Conservation (phyloP, 1,284 basidiomycete species). For the Sporisorium exsertum region DNA sequence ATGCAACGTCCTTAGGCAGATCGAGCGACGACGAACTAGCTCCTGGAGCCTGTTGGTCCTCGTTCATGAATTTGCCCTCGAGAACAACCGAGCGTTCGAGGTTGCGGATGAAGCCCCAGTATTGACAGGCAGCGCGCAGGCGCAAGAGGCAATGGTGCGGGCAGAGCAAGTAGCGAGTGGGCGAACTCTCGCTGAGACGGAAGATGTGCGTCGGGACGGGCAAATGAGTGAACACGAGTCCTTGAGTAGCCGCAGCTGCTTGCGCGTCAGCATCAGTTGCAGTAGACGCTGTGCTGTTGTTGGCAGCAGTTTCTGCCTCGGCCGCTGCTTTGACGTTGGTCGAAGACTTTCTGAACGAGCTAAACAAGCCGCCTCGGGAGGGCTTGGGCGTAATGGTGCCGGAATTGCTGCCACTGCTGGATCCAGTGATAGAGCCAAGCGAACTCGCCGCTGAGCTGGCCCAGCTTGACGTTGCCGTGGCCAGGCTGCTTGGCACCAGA, state of each 20-base stretch:
- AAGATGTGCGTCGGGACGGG: conserved; percentile 68
- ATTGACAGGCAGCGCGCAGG: conserved; percentile 62
- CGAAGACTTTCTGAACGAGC: conserved; percentile 42
- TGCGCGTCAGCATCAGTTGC: conserved; percentile 13
- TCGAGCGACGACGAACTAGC: conserved; percentile 25
- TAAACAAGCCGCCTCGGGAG: conserved; percentile 49
- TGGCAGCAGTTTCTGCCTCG: conserved; percentile 10
- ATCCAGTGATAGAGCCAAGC: conserved; percentile 45
- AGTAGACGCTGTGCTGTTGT: not conserved
- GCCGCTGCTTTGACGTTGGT: conserved; percentile 17
- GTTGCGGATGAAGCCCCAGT: conserved; percentile 65
- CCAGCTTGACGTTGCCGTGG: conserved; percentile 50
- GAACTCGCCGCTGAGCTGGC: conserved; percentile 51
- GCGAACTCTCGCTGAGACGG: conserved; percentile 59
- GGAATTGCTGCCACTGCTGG: conserved; percentile 26
- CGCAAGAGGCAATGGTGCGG: conserved; percentile 65
- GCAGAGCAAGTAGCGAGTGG: conserved; percentile 63
- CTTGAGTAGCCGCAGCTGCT: not conserved
- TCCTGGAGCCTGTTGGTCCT: conserved; percentile 24
- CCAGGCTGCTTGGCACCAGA: conserved; percentile 41
- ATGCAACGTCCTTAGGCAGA: conserved; percentile 15
- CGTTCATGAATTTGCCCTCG: conserved; percentile 63
- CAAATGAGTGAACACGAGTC: conserved; percentile 15
- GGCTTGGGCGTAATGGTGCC: conserved; percentile 44
- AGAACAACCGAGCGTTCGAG: conserved; percentile 66